Conservation (phyloP, 2,329 filamentous ascomycete species). For the Aspergillus tamarii region DNA sequence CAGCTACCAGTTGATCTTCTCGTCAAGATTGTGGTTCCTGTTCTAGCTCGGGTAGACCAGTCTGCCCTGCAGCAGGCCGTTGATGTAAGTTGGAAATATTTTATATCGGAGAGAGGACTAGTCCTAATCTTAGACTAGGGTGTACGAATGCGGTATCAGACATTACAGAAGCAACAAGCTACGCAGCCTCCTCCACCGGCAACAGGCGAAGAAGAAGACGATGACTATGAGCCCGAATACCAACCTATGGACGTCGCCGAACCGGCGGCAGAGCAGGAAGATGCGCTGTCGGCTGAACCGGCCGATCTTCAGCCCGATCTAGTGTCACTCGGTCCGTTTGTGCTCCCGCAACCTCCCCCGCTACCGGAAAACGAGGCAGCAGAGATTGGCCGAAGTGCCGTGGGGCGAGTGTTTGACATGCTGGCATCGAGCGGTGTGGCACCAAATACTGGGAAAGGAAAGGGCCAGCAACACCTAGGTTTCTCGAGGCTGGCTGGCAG, state of each 20-base stretch:
- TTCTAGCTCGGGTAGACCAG: conserved; percentile 72
- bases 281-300: conserved; percentile 76
- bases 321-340: conserved; percentile 72
- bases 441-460: conserved; percentile 54
- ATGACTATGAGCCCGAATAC: conserved; percentile 91
- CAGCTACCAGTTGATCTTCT: conserved; percentile 75
- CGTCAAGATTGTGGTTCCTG: conserved; percentile 77
- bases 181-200: conserved; percentile 31
- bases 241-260: conserved; percentile 64
- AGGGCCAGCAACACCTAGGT: conserved; percentile 62
- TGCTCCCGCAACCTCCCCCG: conserved; percentile 74
- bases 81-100: conserved; percentile 54
- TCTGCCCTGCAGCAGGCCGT: conserved; percentile 72
- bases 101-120: background rate
- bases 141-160: conserved; percentile 43
- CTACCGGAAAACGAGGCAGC: conserved; percentile 72
- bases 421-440: conserved; percentile 74
- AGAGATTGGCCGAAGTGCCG: conserved; percentile 73
- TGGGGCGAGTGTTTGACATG: conserved; percentile 77
- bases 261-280: conserved; percentile 48
- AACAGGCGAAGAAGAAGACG: conserved; percentile 67
- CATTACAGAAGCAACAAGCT: conserved; percentile 41
- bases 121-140: conserved; percentile 33
- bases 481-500: conserved; percentile 84
- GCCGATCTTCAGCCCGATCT: conserved; percentile 67